Evolutionary conservation across 139 green algal species (phyloP), one percentile per base, ranked within the genome.

Genomic region (Tetradesmus obliquus): DNA sequence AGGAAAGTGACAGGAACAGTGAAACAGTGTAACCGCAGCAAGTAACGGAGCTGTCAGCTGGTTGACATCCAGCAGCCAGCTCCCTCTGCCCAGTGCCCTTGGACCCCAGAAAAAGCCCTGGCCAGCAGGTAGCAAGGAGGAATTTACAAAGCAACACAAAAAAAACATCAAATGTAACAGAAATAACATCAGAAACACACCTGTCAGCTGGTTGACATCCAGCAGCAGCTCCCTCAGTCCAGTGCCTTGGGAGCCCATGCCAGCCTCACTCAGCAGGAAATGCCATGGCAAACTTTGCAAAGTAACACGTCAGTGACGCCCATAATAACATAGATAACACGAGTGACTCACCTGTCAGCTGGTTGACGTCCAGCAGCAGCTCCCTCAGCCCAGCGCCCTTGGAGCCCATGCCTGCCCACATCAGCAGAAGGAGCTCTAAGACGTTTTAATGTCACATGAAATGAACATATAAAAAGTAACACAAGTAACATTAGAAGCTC

Each of bases 291-390:
- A 13, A 9, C 72, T 81, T 24, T 32, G 72, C 15, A 24, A 81
- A 81, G 72, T 32, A 72, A 72, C 10, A 10, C 60, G 10, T 72
- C 60, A 72, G 60, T 13, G 19, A 32, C 19, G 17, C 12, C 6
- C 19, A n/a, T 19, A 32, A 32, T 79, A 32, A 32, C 15, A 79
- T 79, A 32, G 17, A 32, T n/a, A 19, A 22, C 10, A 32, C 69
- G 9, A 12, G 76, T 7, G 15, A 45, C 7, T 15, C 45, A 53
- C 80, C 80, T 62, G 10, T 60, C 10, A 85, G 15, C 45, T 85
- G 80, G 51, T 85, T 85, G 51, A 85, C 80, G 51, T 85, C 80
- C 80, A 85, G 80, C 80, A 85, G 80, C 51, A 85, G 45, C 55
- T 85, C 80, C 32, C 10, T 58, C 7, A 85, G 80, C 45, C 5